Evolutionary conservation across 225 moss, liverwort and hornwort species (phyloP), one percentile per base, ranked within the genome.

Genomic region (Marchantia polymorpha): DNA sequence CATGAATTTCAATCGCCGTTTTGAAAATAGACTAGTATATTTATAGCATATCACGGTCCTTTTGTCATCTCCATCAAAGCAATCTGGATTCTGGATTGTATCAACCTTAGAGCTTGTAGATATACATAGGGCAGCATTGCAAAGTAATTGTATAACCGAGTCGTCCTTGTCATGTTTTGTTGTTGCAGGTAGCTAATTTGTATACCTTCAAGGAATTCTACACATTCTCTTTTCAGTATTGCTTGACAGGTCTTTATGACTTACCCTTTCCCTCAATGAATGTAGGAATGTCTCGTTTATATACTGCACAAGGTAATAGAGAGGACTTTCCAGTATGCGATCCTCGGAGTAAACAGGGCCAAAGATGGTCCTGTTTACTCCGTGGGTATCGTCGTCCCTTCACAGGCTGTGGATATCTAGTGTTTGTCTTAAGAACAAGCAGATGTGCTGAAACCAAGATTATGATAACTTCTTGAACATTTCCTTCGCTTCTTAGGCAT

Each of bases 151-250:
- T 39, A 39, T 39, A 39, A 39, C 29, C 29, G 26, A 71, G 22
- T 50, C 14, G 77, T 15, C 75, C 20, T 74, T 70, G 77, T 69
- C 66, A 80, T 8, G 61, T 66, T 80, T 83, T 64, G 6, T 71
- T 71, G 23, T 75, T 61, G 81, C 85, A 96, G 93, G 85, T 96
- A 72, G 81, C 79, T 69, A 93, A 86, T 80, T 91, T 85, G 47
- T 89, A 88, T 81, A 85, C 81, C 59, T 94, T 91, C 73, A 97
- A 93, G 84, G 93, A 94, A 49, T 97, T 97, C 82, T 97, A 97
- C 75, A 89, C 86, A 66, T 97, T 97, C 80, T 85, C 94, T 64
- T 97, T 97, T 81, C 93, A 97, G 79, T 97, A 97, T 80, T 97
- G 97, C 86, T 75, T 94, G 81, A 97, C 94, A 89, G 96, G 96